Evolutionary conservation across 129 eudicot genomes (phyloP), one percentile per base, ranked within the genome.

Genomic region (Centaurea solstitialis): DNA sequence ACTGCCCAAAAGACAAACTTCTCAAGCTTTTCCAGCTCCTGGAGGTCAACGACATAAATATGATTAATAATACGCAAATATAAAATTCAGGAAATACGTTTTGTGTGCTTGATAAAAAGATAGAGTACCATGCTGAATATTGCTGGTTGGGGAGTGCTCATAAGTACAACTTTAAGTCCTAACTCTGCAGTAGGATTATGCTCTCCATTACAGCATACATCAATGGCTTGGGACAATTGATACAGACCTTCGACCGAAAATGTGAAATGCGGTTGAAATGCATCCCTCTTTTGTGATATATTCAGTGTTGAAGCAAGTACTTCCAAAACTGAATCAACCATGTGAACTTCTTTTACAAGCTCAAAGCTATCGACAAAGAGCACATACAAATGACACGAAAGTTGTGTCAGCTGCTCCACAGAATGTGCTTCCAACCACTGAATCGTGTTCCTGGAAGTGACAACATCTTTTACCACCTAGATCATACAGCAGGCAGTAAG

Each of bases 391-490:
- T 83, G 90, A 73, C 86, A 74, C 20, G 97, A 78, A 70, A 95
- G 90, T 74, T 93, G 98, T 17, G 97, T 80, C 75, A 95, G 88
- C 83, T 95, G 97, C 88, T 91, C 99, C 68, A 89, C 81, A 72
- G 89, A 91, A 86, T 65, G 73, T 79, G 83, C 81, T 77, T 91
- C 92, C 90, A 95, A 79, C 98, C 99, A 95, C 86, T 93, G 97
- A 39, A 57, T 68, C 15, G 73, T 78, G 69, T 86, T 79, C 70
- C 87, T 88, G 70, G 92, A 83, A 23, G 87, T 47, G 68, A 87
- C 75, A 21, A 87, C 86, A 22, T 38, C 77, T 40, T 89, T 79
- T 43, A 86, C 88, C 18, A 91, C 86, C 98, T 91, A 78, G 7
- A 84, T 61, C 22, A 33, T 64, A 79, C 79, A 35, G 38, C 30